Base-by-base conservation (phyloP, 2,329 filamentous ascomycete species). In the Aspergillus viridinutans region DNA sequence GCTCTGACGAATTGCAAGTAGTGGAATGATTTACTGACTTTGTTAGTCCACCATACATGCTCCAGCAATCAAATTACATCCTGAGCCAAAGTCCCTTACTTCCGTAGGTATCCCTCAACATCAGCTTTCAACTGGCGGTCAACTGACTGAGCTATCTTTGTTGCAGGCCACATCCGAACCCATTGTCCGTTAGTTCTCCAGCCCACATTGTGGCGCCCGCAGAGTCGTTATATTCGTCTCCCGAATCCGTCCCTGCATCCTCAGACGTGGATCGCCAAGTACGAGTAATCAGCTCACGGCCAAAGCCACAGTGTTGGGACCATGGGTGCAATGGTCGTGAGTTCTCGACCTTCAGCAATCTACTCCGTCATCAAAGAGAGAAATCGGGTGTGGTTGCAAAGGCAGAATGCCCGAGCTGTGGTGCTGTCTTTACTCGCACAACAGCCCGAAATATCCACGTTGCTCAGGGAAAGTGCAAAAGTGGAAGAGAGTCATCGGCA, bases 231-330 rank as follows among this genome's bases (percentile, higher is more conserved):
- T 73, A 70, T 52, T 66, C 68, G 10, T 64, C 67, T 8, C 57
- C 70, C 35, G 64, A 70, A 29, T 63, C 68, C 29, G 54, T 62
- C 1, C 60, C 62, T 6, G 52, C 63, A 29, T 61, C 70, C 9
- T 68, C 74, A 55, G 75, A 76, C 23, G 68, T 68, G n/a, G 72
- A 74, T 26, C 75, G 75, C 50, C 73, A 85, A 62, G 85, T 90
- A 42, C 82, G 89, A 58, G 85, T 92, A 17, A 81, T 92, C 20
- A 88, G 89, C 72, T 87, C 85, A 65, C 84, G 90, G 62, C 91
- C 91, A n/a, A 96, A 96, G 76, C 92, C 92, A 49, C 91, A 96
- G 72, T 97, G 93, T 75, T 97, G 90, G 90, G 93, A 97, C 59
- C 93, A 97, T 69, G 93, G 92, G 10, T 97, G 93, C 80, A 96